Evolutionary conservation across 371 early-diverging fungal species (phyloP), one percentile per base, ranked within the genome.

Genomic region (Rhizopus arrhizus): DNA sequence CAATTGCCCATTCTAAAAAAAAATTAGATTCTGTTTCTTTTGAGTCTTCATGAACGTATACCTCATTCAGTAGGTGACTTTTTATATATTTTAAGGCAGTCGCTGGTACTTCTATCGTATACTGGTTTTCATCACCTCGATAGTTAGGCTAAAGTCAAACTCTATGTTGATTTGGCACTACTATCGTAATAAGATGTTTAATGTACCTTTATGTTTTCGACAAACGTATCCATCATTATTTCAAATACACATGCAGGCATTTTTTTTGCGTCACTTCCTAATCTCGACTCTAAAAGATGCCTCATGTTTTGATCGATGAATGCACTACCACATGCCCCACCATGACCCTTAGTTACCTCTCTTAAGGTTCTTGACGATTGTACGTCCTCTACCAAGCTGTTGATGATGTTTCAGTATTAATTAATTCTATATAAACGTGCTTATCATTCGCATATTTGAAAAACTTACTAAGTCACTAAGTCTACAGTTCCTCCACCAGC

Each of bases 281-380:
- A 73, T 58, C 76, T 81, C 53, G 75, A 70, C 28, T 75, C 72
- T 54, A 85, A 40, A 29, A 85, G 65, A n/a, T 70, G 73, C 4
- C 81, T 80, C 83, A 85, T 80, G 45, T 80, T 75, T 47, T 80
- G 76, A 67, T 85, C 85, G 48, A 85, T 62, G 55, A 83, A 85
- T 5, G 81, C 82, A 7, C 80, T 77, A 32, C 85, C 85, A 52
- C 83, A 82, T 8, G 79, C 75, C 16, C 75, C 80, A 43, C 85
- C 83, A 34, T 85, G 83, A 12, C 85, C 85, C 59, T 77, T 78
- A 45, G 85, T 85, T 46, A 77, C 77, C 62, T 85, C 85, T 34
- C 75, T 75, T 29, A 85, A 62, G 7, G 69, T 77, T 43, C 80
- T 65, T 13, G 57, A 52, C 22, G 63, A 46, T 40, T 49, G 40